Evolutionary conservation across 1,139 yeast genomes (phyloP), one percentile per base, ranked within the genome.

Genomic region (Pichia sp.): DNA sequence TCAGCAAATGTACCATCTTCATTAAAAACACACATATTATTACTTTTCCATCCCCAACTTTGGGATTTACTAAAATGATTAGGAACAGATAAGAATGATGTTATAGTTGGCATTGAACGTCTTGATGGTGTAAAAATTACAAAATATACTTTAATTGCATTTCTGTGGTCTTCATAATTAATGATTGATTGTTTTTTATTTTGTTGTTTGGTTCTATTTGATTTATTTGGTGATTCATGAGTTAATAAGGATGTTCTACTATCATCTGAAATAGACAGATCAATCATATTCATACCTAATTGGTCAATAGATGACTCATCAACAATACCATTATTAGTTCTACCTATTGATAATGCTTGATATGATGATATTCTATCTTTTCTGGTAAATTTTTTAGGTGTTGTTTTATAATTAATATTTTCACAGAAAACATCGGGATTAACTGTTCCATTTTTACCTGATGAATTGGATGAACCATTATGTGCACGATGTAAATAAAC

Each of bases 31-130:
- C 74, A 70, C 67, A 72, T 63, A 30, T 72, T 68, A 37, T 68
- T 67, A 45, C 74, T 68, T 45, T 71, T 72, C 78, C 74, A 72
- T 1, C 78, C 78, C 79, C 79, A 74, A 39, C 76, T 69, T 51
- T 73, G 78, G 1, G 75, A 68, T 41, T 66, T 64, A 39, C 69
- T 70, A 51, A 74, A 74, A 40, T 62, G 59, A 45, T 72, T 75
- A 0, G 78, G 78, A 9, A 72, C 65, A 4, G 76, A 70, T 10
- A 72, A 61, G 51, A 73, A 74, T 28, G 76, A 68, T 1, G 77
- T 71, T 38, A 72, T 58, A 1, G 70, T 62, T 1, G 72, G 64
- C 48, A 62, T 68, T 5, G 61, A 57, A 41, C 67, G 61, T 37
- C 75, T 56, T 1, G 77, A 69, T 1, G 76, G 77, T 1, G 78